These are phyloP conservation scores for Euphorbia corollata DNA, from an alignment of 441 rosid genomes.

Conservation along the genomic window DNA sequence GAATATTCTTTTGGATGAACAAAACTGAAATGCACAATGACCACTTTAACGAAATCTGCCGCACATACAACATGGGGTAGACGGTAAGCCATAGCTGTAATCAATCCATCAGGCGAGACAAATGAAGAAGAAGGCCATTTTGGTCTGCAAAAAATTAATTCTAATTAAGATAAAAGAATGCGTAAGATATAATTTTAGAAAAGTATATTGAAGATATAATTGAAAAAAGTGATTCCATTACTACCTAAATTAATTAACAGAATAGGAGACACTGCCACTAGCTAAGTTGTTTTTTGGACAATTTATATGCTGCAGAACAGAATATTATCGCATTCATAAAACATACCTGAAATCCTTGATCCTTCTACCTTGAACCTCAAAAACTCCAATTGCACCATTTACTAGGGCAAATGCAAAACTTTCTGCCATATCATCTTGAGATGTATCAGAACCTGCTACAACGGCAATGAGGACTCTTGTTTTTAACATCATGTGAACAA, in stretches of 20 bases:
- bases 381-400: slow-evolving; percentile 98
- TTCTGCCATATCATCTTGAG: slow-evolving; percentile 69
- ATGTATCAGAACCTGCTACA: slow-evolving; percentile 43
- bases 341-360: slow-evolving; percentile 87
- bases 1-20: slow-evolving; percentile 19
- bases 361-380: slow-evolving; percentile 94
- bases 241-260: background rate
- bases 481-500: slow-evolving; percentile 19
- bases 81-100: slow-evolving; percentile 99
- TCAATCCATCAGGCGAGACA: slow-evolving; percentile 82
- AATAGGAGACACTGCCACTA: background rate
- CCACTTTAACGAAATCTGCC: slow-evolving; percentile 18
- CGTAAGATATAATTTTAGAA: background rate
- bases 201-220: background rate
- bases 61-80: slow-evolving; percentile 91
- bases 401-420: slow-evolving; percentile 95
- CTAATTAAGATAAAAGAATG: slow-evolving; percentile 23
- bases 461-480: slow-evolving; percentile 35
- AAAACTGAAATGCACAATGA: slow-evolving; percentile 14
- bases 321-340: slow-evolving; percentile 5
- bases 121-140: slow-evolving; percentile 99
- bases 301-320: background rate
- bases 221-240: background rate
- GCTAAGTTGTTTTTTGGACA: background rate
- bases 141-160: slow-evolving; percentile 53